Percentiles rank a stretch among this genome's conserved stretches.
Evolutionary conservation across 2,329 filamentous ascomycete species (phyloP).

Genomic region (Pseudodiploospora longispora): DNA sequence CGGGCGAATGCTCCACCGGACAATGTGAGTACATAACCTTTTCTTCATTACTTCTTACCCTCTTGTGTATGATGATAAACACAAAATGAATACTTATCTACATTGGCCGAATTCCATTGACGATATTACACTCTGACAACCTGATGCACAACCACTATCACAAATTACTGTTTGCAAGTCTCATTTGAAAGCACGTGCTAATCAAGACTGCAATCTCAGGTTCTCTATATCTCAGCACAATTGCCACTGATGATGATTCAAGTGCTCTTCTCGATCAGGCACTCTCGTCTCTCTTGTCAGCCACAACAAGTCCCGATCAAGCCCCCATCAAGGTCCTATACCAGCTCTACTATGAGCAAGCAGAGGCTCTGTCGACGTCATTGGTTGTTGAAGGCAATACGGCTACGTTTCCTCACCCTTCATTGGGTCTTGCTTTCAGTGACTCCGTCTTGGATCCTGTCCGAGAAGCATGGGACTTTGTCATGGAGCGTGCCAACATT

Average conservation of each 20-base stretch:
- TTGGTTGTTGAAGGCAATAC: slow-evolving; percentile 32
- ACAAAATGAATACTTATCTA: slow-evolving; percentile 95
- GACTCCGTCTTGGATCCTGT: slow-evolving; percentile 62
- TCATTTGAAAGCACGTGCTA: slow-evolving; percentile 15
- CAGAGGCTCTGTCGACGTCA: slow-evolving; percentile 18
- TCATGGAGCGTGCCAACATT: slow-evolving; percentile 44
- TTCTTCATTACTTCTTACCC: slow-evolving; percentile 11
- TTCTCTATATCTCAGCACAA: slow-evolving; percentile 29
- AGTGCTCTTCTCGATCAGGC: slow-evolving; percentile 30
- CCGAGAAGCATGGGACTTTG: slow-evolving; percentile 58
- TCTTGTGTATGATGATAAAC: slow-evolving; percentile 71
- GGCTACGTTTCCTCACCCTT: slow-evolving; percentile 49
- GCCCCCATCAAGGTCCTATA: slow-evolving; percentile 33
- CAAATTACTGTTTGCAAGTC: not conserved
- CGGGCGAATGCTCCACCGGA: slow-evolving; percentile 78
- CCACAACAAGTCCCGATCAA: slow-evolving; percentile 19
- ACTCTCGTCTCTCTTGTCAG: slow-evolving; percentile 32
- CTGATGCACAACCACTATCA: slow-evolving; percentile 52
- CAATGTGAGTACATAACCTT: slow-evolving; percentile 66
- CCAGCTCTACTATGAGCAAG: slow-evolving; percentile 49
- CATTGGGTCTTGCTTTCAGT: slow-evolving; percentile 64
- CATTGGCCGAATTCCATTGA: slow-evolving; percentile 97
- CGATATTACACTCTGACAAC: slow-evolving; percentile 81
- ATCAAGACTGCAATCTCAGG: slow-evolving; percentile 19
- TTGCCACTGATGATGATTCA: slow-evolving; percentile 23